Evolutionary conservation across 2,329 filamentous ascomycete genomes (phyloP).

Genomic region (Xylariaceae sp.): DNA sequence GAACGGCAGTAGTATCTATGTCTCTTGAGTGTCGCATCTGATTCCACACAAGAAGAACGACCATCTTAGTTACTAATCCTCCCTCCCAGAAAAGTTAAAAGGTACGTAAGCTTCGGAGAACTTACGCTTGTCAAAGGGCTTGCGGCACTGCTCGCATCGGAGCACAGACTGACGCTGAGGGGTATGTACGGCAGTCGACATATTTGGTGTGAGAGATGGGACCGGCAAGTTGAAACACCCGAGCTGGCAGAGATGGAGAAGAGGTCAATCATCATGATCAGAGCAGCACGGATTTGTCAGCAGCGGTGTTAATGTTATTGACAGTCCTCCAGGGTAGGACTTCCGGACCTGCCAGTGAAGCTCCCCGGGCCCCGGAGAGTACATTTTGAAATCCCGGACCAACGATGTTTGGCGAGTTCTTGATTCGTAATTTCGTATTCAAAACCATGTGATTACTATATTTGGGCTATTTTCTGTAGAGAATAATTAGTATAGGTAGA

Average conservation of each 20-base stretch:
- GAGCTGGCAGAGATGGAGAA: not conserved
- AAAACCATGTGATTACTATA: not conserved
- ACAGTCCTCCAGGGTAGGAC: too few species aligned
- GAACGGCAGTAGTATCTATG: constrained; percentile 42
- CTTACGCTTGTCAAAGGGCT: constrained; percentile 37
- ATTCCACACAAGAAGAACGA: constrained; percentile 6
- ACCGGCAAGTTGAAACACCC: not conserved
- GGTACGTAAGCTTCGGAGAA: not conserved
- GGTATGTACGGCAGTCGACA: not conserved
- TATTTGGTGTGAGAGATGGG: not conserved
- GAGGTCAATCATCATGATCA: not conserved
- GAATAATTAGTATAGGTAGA: not conserved
- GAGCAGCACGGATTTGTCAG: too few species aligned
- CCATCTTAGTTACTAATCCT: constrained; percentile 16
- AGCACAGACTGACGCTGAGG: constrained; percentile 19
- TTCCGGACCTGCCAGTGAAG: too few species aligned
- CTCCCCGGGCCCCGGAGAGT: too few species aligned
- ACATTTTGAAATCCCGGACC: not conserved
- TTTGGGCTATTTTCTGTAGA: not conserved
- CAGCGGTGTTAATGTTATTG: too few species aligned
- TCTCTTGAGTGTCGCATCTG: constrained; percentile 38
- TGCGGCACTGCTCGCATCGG: constrained; percentile 35
- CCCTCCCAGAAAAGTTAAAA: constrained; percentile 13
- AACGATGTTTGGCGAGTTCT: not conserved
- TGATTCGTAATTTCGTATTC: not conserved